Base-by-base conservation (phyloP, 768 basidiomycete species). In the Leccinum truebloodii region DNA sequence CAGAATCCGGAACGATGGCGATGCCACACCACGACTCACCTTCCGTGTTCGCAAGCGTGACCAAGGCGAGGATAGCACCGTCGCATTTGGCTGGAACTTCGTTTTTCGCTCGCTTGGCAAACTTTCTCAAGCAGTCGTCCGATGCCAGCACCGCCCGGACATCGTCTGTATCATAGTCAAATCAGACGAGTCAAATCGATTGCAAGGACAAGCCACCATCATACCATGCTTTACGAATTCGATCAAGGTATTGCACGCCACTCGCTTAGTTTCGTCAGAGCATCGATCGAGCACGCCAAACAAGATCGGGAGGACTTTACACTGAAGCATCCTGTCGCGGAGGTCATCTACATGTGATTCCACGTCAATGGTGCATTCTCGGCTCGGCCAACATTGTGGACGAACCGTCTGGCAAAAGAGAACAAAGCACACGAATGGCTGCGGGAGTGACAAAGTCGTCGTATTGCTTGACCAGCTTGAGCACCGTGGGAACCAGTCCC, bases 381-480 rank as follows among this genome's bases (percentile, higher is more conserved):
- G 16, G 9, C 32, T 32, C 7, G 9, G 32, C 24, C 3, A 7
- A 7, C 6, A 24, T 37, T 32, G 1, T 35, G 46, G 16, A 58
- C 54, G 18, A 30, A 73, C 72, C 49, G 22, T 74, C 67, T 28
- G 44, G 56, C 14, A 66, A 67, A 22, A 73, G 59, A 22, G 65
- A 61, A 20, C 73, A 69, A 26, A 73, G 59, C 1, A 67, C 65
- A 13, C 62, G 69, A 2, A 58, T 63, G n/a, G 73, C 73, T 9
- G 67, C 67, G 2, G 71, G 71, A 30, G 72, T 63, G 8, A 73
- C 72, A 35, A 69, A 71, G 52, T 74, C 69, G 41, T 75, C 71
- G 24, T 41, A 63, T 14, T 59, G 57, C 30, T 57, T 59, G 37
- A 65, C 49, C 12, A 73, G 49, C 34, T 57, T 68, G 48, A 71